Percentiles rank a stretch among this genome's conserved stretches.
Conservation (phyloP, 352 stramenopile genomes). For the Phytophthora kernoviae region DNA sequence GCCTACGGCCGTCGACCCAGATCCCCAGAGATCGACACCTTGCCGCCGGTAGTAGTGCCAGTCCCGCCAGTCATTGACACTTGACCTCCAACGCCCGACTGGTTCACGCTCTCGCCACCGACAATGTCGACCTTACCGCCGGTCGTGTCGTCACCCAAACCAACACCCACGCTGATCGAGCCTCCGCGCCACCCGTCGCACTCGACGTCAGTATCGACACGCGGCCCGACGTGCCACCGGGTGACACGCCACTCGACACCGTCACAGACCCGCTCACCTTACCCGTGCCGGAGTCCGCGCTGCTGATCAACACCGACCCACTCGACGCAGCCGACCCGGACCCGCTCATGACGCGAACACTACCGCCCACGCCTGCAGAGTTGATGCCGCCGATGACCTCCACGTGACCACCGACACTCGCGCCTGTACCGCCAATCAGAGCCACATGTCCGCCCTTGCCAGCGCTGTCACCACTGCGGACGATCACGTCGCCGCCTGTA, state of each 20-base stretch:
- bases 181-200: neutral
- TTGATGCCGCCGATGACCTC: constrained; percentile 4
- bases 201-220: constrained; percentile 3
- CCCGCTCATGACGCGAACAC: constrained; percentile 1
- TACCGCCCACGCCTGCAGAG: constrained; percentile 3
- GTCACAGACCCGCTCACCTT: constrained; percentile 12
- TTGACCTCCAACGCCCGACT: too few relatives aligned
- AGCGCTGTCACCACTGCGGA: constrained; percentile 8
- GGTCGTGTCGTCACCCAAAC: too few relatives aligned
- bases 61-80: neutral
- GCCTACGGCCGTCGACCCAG: neutral
- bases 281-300: constrained; percentile 1
- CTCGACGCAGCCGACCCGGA: constrained; percentile 1
- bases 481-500: constrained; percentile 4
- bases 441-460: too few relatives aligned
- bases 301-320: constrained; percentile 2
- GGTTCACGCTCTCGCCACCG: too few relatives aligned
- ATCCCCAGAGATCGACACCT: neutral
- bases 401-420: constrained; percentile 4
- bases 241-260: constrained; percentile 2
- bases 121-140: too few relatives aligned
- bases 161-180: too few relatives aligned
- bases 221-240: neutral
- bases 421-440: constrained; percentile 1
- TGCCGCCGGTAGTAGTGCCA: neutral